Base-by-base conservation (phyloP, 2,329 filamentous ascomycete species). In the Beauveria asiatica region DNA sequence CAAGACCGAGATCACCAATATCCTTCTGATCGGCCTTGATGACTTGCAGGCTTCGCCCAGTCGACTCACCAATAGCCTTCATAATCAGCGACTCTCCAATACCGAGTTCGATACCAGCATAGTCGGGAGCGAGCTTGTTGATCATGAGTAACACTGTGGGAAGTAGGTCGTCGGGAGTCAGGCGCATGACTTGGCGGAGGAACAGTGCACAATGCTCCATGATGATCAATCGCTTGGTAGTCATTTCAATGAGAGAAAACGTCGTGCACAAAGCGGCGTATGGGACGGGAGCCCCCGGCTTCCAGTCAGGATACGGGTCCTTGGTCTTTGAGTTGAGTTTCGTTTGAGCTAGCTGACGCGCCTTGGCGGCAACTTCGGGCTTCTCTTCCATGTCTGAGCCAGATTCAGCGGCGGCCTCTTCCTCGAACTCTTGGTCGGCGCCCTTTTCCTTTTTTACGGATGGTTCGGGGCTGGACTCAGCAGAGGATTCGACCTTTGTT, bases 11-110 rank as follows among this genome's bases (percentile, higher is more conserved):
- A 72, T 99, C 94, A 58, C 94, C 94, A 73, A 97, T 96, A 67
- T 97, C 92, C 68, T 94, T 92, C 70, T 99, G 94, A 67, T 97
- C 92, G 53, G 89, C 85, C 76, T 97, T 97, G 78, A 99, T 96
- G 57, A 96, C 86, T 42, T 87, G 82, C 51, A 97, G 75, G 68
- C 86, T 96, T 62, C 94, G 86, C 10, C 94, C 94, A 0, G 94
- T 99, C 33, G 87, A 89, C 76, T 97, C 93, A 11, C 93, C 93
- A 69, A 99, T 96, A 5, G 94, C 90, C 73, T 97, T 99, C 92
- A 97, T 97, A 68, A 99, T 97, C 30, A 99, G 76, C 0, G 93
- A 97, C 75, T 99, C 94, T 60, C 94, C 94, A 67, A 99, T 99
- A n/a, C 94, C 94, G 33, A 99, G 81, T 74, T 99, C 94, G 64